Base-by-base conservation (phyloP, 179 eudicot species). In the Carnegiea gigantea region DNA sequence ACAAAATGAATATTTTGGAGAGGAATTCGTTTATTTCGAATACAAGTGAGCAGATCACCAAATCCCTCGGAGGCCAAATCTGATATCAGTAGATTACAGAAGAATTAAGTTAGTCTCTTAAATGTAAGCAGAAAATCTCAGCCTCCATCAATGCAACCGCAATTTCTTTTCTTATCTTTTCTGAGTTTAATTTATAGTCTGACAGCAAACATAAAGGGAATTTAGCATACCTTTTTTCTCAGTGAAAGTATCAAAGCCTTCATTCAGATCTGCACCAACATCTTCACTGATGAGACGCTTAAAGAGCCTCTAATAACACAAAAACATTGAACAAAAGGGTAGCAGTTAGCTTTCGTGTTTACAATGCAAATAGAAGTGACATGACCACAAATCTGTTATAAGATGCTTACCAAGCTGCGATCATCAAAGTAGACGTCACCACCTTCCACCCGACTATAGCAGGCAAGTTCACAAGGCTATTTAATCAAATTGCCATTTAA, bases 371-470 rank as follows among this genome's bases (percentile, higher is more conserved):
- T 26, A 65, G 33, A 51, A 20, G 67, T 24, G 78, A 59, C 74
- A 79, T 44, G 18, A 82, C 4, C 79, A 78, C 44, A 80, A 11
- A 62, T 73, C 43, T 40, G 24, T 46, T 57, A 51, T 48, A 60
- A 74, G 72, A 83, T 59, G 80, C 98, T 95, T 84, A 97, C 99
- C 95, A 97, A 88, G 88, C 88, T 91, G 77, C 98, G 90, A 82
- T 97, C 99, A 76, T 97, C 94, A 84, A 97, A 97, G 90, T 48
- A 90, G 82, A 97, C 99, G 30, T 92, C 95, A 68, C 99, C 99
- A 79, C 92, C 94, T 85, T 95, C 98, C 62, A 85, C 92, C 78
- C 99, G 98, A 87, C 99, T 97, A 85, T 86, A 95, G 92, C 97
- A 95, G 83, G 94, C 99, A 86, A 93, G 90, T 79, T 96, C 99